Percentiles rank a stretch among this genome's conserved stretches.
Conservation (phyloP, 495 filamentous ascomycete species). For the Alectoria sarmentosa region DNA sequence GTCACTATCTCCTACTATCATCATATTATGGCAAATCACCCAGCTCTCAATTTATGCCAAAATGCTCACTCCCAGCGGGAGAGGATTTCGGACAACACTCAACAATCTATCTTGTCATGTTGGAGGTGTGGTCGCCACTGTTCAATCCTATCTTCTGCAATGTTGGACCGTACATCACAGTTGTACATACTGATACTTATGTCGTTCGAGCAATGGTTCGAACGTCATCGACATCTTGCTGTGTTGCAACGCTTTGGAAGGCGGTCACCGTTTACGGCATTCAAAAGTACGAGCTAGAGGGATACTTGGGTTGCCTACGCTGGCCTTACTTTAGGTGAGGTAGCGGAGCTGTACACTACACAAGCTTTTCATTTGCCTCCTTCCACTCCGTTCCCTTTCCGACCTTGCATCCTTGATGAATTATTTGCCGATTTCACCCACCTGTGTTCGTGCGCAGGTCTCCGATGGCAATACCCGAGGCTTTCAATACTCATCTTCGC, state of each 20-base stretch:
- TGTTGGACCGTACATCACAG: not conserved
- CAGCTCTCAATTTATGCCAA: not conserved
- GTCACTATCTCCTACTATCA: not conserved
- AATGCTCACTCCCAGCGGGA: not conserved
- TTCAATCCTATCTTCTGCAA: not conserved
- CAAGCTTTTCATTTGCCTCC: not conserved
- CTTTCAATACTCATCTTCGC: not conserved
- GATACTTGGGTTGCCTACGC: not conserved
- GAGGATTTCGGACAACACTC: not conserved
- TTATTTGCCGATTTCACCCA: not conserved
- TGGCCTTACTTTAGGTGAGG: not conserved
- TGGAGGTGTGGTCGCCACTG: not conserved
- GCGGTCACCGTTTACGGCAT: not conserved
- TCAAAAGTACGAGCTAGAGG: not conserved
- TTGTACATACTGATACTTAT: not conserved
- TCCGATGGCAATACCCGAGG: not conserved
- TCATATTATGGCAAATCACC: not conserved
- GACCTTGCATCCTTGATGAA: not conserved
- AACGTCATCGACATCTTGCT: not conserved
- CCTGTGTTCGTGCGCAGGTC: not conserved
- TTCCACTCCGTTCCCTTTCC: not conserved
- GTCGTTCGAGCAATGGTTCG: not conserved
- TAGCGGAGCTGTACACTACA: not conserved
- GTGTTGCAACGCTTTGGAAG: not conserved
- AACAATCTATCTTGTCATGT: not conserved